These are phyloP conservation scores for Berberis thunbergii DNA, from an alignment of 164 flowering plant species.

Conservation along the genomic window DNA sequence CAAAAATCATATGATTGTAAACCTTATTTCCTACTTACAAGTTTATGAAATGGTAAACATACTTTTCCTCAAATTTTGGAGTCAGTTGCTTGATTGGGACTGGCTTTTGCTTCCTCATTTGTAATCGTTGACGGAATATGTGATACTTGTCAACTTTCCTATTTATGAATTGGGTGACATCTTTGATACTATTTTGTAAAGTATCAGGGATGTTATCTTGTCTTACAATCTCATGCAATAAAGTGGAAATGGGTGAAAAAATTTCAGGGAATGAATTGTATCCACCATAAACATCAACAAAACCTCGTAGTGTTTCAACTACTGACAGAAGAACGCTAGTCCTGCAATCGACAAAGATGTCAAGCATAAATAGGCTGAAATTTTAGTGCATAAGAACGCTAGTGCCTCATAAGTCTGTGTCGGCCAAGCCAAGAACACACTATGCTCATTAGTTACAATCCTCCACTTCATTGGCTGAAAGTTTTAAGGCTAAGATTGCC, in stretches of 20 bases:
- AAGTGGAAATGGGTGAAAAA: constrained; percentile 51
- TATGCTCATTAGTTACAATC: too few relatives aligned
- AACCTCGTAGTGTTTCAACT: constrained; percentile 57
- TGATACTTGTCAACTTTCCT: constrained; percentile 41
- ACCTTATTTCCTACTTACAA: neutral
- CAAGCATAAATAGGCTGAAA: neutral
- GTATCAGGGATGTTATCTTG: constrained; percentile 40
- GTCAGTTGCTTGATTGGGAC: constrained; percentile 52
- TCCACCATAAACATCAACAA: constrained; percentile 37
- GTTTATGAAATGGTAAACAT: constrained; percentile 11
- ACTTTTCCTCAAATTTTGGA: constrained; percentile 94
- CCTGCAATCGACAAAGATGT: constrained; percentile 37
- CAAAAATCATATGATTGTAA: neutral
- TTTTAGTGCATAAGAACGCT: too few relatives aligned
- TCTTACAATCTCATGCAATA: constrained; percentile 38
- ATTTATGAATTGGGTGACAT: constrained; percentile 37
- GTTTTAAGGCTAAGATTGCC: too few relatives aligned
- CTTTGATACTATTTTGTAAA: constrained; percentile 36
- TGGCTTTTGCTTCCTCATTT: constrained; percentile 78
- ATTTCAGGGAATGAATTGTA: constrained; percentile 80
- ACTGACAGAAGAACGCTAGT: constrained; percentile 51
- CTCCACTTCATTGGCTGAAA: too few relatives aligned
- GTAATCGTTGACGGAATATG: constrained; percentile 60
- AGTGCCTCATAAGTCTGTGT: too few relatives aligned
- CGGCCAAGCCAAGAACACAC: too few relatives aligned